These are phyloP conservation scores for Gonapodya prolifera DNA, from an alignment of 192 early-diverging fungal genomes.

Conservation along the genomic window DNA sequence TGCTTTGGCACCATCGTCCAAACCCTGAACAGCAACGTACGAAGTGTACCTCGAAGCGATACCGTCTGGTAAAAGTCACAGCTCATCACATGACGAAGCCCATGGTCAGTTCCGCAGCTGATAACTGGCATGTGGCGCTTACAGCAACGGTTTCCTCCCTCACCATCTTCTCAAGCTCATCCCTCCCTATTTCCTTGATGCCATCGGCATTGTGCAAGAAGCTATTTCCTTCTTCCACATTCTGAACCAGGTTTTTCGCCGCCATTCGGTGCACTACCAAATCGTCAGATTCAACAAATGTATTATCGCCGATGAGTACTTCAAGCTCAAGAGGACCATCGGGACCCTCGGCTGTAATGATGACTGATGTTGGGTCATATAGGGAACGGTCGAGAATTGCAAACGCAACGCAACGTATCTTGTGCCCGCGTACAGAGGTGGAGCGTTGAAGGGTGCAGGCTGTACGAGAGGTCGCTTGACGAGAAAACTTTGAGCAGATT, in stretches of 20 bases:
- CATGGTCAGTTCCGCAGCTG: not conserved
- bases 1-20: not conserved
- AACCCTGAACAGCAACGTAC: not conserved
- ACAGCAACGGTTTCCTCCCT: not conserved
- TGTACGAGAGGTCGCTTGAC: too few species aligned
- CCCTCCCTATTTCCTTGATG: too few species aligned
- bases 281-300: not conserved
- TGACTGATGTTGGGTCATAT: constrained; percentile 16
- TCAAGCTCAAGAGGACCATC: constrained; percentile 29
- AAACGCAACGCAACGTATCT: constrained; percentile 24
- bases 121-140: not conserved
- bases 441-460: not conserved
- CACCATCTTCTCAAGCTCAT: not conserved
- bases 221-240: constrained; percentile 9
- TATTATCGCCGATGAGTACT: constrained; percentile 13
- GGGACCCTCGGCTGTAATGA: constrained; percentile 14
- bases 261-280: constrained; percentile 19
- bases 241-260: constrained; percentile 25
- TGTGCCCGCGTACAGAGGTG: constrained; percentile 15
- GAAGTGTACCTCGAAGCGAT: not conserved
- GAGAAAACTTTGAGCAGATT: too few species aligned
- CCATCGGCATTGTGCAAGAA: not conserved
- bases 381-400: constrained; percentile 13
- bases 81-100: not conserved
- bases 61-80: not conserved